Conservation (phyloP, 1,284 basidiomycete species). For the Ceratobasidium theobromae region DNA sequence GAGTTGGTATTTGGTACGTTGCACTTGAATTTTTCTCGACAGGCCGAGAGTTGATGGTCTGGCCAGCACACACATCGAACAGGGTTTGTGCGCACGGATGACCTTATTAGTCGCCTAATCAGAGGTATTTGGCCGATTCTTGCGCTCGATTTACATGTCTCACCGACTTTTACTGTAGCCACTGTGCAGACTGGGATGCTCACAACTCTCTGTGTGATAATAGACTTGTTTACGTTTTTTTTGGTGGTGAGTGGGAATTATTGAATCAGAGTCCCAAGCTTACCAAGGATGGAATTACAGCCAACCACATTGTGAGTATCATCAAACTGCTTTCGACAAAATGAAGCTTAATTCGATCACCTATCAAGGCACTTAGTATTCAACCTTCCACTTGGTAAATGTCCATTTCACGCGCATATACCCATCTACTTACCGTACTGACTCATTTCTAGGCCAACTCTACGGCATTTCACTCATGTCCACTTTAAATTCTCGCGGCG, state of each 20-base stretch:
- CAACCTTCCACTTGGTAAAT: not conserved
- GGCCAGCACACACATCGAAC: constrained; percentile 50
- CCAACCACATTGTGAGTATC: not conserved
- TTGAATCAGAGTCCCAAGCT: not conserved
- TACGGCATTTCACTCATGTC: not conserved
- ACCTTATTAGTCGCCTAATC: constrained; percentile 48
- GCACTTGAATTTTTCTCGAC: too few relatives aligned
- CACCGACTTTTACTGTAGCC: constrained; percentile 37
- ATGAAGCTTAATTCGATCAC: not conserved
- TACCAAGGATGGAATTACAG: not conserved
- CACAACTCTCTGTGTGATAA: constrained; percentile 43
- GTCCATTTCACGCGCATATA: not conserved
- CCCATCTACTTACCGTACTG: not conserved
- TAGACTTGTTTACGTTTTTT: constrained; percentile 46
- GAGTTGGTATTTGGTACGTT: too few relatives aligned
- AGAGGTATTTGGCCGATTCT: constrained; percentile 38
- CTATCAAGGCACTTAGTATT: not conserved
- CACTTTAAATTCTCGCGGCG: not conserved
- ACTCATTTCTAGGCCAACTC: not conserved
- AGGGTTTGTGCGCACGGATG: constrained; percentile 44
- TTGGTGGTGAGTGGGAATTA: constrained; percentile 40
- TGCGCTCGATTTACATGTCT: not conserved
- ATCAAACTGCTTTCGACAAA: not conserved
- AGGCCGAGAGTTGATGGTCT: too few relatives aligned
- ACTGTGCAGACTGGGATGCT: constrained; percentile 47